phyloP scores from a whole-genome alignment of 306 rosid species.

The Corylus avellana region DNA sequence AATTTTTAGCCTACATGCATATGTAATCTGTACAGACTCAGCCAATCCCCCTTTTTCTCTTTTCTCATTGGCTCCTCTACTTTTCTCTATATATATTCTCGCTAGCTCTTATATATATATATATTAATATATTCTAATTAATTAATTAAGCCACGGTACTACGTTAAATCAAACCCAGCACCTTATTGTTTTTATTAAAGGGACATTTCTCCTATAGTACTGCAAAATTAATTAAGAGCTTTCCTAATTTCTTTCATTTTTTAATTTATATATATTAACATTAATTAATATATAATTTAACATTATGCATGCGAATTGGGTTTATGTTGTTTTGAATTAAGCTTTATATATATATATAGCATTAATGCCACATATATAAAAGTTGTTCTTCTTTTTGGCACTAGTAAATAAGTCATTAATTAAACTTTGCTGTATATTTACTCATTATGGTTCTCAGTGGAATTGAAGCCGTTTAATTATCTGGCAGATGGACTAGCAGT shows the following conservation, averaged over 20 bases:
- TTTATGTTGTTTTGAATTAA: no score
- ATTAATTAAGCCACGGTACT: slow-evolving; percentile 23
- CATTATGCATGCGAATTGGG: no score
- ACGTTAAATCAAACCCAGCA: slow-evolving; percentile 36
- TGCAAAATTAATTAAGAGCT: slow-evolving; percentile 7
- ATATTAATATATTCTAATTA: no score
- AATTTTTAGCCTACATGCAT: slow-evolving; percentile 32
- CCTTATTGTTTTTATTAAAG: slow-evolving; percentile 57
- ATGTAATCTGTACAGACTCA: slow-evolving; percentile 15
- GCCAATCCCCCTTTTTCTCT: slow-evolving; percentile 21
- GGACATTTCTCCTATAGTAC: slow-evolving; percentile 55
- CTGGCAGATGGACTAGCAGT: slow-evolving; percentile 15
- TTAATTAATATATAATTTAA: no score
- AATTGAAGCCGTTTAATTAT: slow-evolving; percentile 23
- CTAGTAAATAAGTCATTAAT: slow-evolving; percentile 7
- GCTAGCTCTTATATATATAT: slow-evolving; percentile 9
- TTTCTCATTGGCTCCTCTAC: slow-evolving; percentile 25
- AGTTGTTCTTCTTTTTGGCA: neutral
- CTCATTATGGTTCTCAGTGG: slow-evolving; percentile 23
- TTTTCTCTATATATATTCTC: slow-evolving; percentile 25
- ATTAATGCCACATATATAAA: no score
- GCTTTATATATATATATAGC: no score
- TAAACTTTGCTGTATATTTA: slow-evolving; percentile 22
- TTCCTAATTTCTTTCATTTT: slow-evolving; percentile 35
- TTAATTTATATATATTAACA: neutral